These are phyloP conservation scores for Pythium myriotylum DNA, from an alignment of 352 stramenopile species.

Conservation along the genomic window DNA sequence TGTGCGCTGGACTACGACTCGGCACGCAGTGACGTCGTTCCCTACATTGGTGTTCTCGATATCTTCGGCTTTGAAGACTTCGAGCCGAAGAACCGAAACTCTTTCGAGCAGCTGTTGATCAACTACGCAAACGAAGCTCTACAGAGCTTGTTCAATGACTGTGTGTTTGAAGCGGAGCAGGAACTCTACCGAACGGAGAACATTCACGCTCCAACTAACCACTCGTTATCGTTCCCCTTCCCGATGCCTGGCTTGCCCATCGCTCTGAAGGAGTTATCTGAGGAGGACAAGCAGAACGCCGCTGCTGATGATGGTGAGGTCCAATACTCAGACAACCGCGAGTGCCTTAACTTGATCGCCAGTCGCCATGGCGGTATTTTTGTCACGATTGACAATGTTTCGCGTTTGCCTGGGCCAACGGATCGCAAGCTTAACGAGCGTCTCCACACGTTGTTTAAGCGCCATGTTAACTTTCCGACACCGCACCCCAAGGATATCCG, in stretches of 20 bases:
- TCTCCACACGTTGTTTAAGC: conserved; percentile 81
- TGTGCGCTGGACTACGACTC: conserved; percentile 81
- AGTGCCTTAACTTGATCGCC: conserved; percentile 84
- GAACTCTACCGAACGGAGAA: conserved; percentile 82
- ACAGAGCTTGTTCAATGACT: conserved; percentile 89
- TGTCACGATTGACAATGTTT: conserved; percentile 84
- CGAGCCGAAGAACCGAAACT: conserved; percentile 88
- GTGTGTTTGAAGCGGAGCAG: conserved; percentile 87
- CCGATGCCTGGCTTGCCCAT: conserved; percentile 42
- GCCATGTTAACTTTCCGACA: conserved; percentile 79
- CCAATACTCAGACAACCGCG: conserved; percentile 82
- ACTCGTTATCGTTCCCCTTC: conserved; percentile 80
- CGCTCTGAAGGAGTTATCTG: conserved; percentile 37
- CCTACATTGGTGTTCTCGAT: conserved; percentile 91
- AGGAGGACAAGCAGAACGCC: conserved; percentile 43
- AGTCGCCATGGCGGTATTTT: conserved; percentile 84
- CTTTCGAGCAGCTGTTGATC: conserved; percentile 92
- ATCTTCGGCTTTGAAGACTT: conserved; percentile 94
- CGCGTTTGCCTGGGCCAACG: conserved; percentile 81
- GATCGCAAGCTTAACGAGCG: conserved; percentile 88
- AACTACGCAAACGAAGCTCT: conserved; percentile 94
- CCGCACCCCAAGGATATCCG: conserved; percentile 85
- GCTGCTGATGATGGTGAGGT: conserved; percentile 52
- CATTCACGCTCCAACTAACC: conserved; percentile 83
- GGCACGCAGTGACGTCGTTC: conserved; percentile 75